Evolutionary conservation across 202 grass and related monocot genomes (phyloP), one percentile per base, ranked within the genome.

Genomic region (Panicum hallii): DNA sequence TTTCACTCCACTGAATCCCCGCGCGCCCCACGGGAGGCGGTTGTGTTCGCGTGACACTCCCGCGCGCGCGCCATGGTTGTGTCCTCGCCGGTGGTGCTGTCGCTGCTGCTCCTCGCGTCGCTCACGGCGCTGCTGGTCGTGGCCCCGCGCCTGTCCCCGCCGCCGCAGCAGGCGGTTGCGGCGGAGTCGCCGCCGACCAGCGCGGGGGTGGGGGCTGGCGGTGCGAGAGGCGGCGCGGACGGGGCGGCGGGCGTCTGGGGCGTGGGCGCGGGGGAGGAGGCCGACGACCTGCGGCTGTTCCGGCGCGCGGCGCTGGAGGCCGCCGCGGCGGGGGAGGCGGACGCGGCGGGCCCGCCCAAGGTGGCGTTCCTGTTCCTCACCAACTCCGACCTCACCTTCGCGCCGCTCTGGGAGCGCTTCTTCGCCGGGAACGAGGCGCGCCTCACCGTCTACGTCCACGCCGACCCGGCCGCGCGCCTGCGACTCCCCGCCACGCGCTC

Each of bases 341-440:
- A 6, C 32, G 5, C 44, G 8, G 13, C 45, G 4, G 17, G 22
- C 7, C 63, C 83, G 17, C 88, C 90, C 26, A 97, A 97, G 88
- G 90, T 97, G 47, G 94, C 94, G 4, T 94, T 97, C 57, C 28
- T 97, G 20, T 97, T 97, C 81, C 86, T 97, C 4, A 94, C 94
- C 45, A 92, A 85, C 81, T 87, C 92, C 19, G 88, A 94, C 80
- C 88, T 97, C 82, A 80, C 67, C 75, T 94, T 97, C 90, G 83
- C 90, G 15, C 94, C 90, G 43, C 86, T 97, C 6, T 97, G 94
- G 94, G 92, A 90, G 75, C 79, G 63, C 4, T 94, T 92, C 87
- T 97, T 97, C 64, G 63, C 55, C 10, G 92, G 92, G 4, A 84
- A 94, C 68, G 76, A 23, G 1, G 12, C 62, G 1, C 65, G 41